These are phyloP conservation scores for Emmonsia crescens DNA, from an alignment of 2,329 filamentous ascomycete species.

Conservation along the genomic window DNA sequence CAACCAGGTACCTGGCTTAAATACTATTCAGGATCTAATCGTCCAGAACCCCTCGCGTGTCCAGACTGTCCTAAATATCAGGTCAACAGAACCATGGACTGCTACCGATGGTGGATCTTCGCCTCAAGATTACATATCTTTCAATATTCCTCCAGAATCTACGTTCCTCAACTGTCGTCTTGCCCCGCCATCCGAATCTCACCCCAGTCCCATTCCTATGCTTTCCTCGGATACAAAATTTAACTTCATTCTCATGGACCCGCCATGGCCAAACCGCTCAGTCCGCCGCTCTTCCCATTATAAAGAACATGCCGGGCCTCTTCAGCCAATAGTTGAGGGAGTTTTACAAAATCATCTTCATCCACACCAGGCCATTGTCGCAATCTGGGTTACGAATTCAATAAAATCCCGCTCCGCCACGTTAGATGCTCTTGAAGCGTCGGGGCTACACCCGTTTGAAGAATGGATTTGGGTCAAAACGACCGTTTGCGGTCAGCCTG, in stretches of 20 bases:
- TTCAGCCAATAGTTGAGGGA: constrained; percentile 28
- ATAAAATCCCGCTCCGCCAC: constrained; percentile 38
- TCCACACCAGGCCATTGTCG: constrained; percentile 34
- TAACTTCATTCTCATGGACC: constrained; percentile 50
- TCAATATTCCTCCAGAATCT: constrained; percentile 40
- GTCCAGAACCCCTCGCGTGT: constrained; percentile 23
- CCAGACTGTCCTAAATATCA: constrained; percentile 12
- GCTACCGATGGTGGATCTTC: constrained; percentile 1
- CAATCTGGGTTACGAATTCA: constrained; percentile 54
- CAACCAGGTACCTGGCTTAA: constrained; percentile 21
- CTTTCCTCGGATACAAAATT: constrained; percentile 33
- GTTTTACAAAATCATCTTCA: constrained; percentile 37
- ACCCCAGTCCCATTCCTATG: constrained; percentile 17
- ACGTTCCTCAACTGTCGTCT: constrained; percentile 36
- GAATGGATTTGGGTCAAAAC: constrained; percentile 57
- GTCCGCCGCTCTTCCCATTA: constrained; percentile 44
- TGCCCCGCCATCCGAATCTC: constrained; percentile 8
- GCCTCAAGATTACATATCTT: constrained; percentile 17
- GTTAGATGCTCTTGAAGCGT: constrained; percentile 32
- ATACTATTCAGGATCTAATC: constrained; percentile 16
- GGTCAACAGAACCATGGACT: not conserved
- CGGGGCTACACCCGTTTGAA: constrained; percentile 42
- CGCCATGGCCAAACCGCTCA: constrained; percentile 54
- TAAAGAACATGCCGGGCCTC: constrained; percentile 20
- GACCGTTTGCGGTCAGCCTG: constrained; percentile 42